Evolutionary conservation across 805 yeast genomes (phyloP).

Genomic region (Lipomyces yamanashiensis): DNA sequence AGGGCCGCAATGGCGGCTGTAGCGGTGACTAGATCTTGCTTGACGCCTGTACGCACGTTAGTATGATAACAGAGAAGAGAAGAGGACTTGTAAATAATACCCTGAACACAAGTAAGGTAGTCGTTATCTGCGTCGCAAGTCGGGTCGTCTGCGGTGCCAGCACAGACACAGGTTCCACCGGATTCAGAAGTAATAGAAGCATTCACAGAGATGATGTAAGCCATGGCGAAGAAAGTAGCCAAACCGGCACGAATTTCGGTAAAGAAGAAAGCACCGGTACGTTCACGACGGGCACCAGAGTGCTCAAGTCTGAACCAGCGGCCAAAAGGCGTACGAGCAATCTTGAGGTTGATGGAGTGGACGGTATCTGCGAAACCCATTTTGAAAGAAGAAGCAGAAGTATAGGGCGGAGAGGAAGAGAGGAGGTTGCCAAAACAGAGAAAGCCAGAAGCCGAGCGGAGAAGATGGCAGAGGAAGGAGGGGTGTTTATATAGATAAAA

Average conservation of each 20-base stretch:
- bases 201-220: conserved; percentile 38
- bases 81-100: neutral
- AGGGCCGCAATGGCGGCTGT: conserved; percentile 38
- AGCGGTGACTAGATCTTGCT: conserved; percentile 37
- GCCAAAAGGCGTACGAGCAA: conserved; percentile 35
- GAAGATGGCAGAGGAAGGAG: neutral
- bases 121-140: conserved; percentile 32
- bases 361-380: conserved; percentile 20
- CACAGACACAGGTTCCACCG: conserved; percentile 38
- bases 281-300: conserved; percentile 36
- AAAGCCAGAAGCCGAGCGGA: conserved; percentile 3
- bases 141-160: conserved; percentile 32
- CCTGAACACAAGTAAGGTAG: conserved; percentile 32
- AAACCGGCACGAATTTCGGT: conserved; percentile 39
- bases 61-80: neutral
- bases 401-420: conserved; percentile 1
- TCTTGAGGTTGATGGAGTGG: conserved; percentile 29
- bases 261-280: conserved; percentile 36
- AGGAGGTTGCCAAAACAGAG: conserved; percentile 2
- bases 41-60: conserved; percentile 16
- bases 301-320: conserved; percentile 37
- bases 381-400: conserved; percentile 2
- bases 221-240: conserved; percentile 39
- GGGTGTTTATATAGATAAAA: neutral
- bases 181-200: conserved; percentile 35